These are phyloP conservation scores for Begonia fuchsioides DNA, from an alignment of 306 rosid species.

Conservation along the genomic window DNA sequence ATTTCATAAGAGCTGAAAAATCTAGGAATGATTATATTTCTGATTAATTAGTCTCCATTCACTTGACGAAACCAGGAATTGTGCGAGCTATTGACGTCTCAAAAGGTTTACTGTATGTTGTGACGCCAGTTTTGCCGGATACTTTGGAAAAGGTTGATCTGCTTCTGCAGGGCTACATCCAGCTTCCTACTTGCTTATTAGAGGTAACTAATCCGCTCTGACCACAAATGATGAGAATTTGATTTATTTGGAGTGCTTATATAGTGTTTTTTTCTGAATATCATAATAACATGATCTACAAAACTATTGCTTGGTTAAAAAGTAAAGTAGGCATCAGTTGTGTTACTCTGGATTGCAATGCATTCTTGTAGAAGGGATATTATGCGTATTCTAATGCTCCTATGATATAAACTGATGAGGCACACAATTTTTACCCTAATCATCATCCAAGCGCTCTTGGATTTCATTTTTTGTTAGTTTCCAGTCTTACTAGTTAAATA, in stretches of 20 bases:
- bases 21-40: too few species aligned
- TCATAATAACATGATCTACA: neutral
- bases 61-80: conserved; percentile 45
- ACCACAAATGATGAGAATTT: neutral
- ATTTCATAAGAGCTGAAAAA: too few species aligned
- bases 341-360: too few species aligned
- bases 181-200: conserved; percentile 68
- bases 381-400: too few species aligned
- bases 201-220: conserved; percentile 37
- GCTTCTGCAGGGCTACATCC: conserved; percentile 64
- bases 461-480: too few species aligned
- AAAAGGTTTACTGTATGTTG: conserved; percentile 61
- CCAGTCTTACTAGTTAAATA: too few species aligned
- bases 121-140: conserved; percentile 71
- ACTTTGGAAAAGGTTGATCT: conserved; percentile 67
- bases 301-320: neutral
- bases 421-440: too few species aligned
- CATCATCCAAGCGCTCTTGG: too few species aligned
- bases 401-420: too few species aligned
- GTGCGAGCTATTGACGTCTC: conserved; percentile 72
- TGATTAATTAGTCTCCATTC: neutral
- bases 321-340: neutral
- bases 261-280: neutral
- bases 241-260: neutral
- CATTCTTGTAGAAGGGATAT: too few species aligned